A percentile compares a stretch with the other conserved stretches of the same genome.
Conservation (phyloP, 2,329 filamentous ascomycete species). For the Pseudocercospora macadamiae region DNA sequence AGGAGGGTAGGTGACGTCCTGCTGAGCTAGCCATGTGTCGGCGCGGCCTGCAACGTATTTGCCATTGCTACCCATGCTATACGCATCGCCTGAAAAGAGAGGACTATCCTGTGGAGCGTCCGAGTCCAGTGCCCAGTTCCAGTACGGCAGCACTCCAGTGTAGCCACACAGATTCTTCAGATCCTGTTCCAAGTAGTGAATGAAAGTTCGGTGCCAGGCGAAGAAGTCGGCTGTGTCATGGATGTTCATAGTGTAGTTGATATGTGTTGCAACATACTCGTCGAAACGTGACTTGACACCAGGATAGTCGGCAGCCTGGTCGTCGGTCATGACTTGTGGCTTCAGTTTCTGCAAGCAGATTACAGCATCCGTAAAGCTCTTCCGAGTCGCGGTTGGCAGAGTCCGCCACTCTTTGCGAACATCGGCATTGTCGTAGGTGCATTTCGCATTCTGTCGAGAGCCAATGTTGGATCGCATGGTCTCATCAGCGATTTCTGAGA, state of each 20-base stretch:
- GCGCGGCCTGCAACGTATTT: conserved; percentile 31
- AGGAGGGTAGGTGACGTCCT: conserved; percentile 45
- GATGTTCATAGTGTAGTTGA: conserved; percentile 39
- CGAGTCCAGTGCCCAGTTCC: conserved; percentile 37
- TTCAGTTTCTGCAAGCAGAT: conserved; percentile 34
- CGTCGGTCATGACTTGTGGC: conserved; percentile 33
- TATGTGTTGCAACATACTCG: conserved; percentile 39
- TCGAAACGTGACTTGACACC: conserved; percentile 37
- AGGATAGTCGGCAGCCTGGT: conserved; percentile 31
- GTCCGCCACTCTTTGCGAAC: conserved; percentile 35
- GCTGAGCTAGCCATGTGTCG: conserved; percentile 33
- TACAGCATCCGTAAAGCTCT: conserved; percentile 38
- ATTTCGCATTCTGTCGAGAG: conserved; percentile 25
- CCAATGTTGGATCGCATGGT: conserved; percentile 34
- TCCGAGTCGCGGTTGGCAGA: conserved; percentile 31
- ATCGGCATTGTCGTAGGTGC: conserved; percentile 35
- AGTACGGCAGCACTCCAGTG: conserved; percentile 40
- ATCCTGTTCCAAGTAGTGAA: conserved; percentile 49
- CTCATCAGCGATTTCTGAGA: conserved; percentile 32
- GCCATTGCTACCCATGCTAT: conserved; percentile 42
- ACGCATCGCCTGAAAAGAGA: conserved; percentile 59
- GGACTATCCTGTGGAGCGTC: conserved; percentile 45
- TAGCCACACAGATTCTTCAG: conserved; percentile 49
- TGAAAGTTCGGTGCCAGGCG: conserved; percentile 49
- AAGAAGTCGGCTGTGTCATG: conserved; percentile 40